Percentiles rank a stretch among this genome's conserved stretches.
Evolutionary conservation across 2,329 filamentous ascomycete species (phyloP).

Genomic region (Diplodia scrobiculata): DNA sequence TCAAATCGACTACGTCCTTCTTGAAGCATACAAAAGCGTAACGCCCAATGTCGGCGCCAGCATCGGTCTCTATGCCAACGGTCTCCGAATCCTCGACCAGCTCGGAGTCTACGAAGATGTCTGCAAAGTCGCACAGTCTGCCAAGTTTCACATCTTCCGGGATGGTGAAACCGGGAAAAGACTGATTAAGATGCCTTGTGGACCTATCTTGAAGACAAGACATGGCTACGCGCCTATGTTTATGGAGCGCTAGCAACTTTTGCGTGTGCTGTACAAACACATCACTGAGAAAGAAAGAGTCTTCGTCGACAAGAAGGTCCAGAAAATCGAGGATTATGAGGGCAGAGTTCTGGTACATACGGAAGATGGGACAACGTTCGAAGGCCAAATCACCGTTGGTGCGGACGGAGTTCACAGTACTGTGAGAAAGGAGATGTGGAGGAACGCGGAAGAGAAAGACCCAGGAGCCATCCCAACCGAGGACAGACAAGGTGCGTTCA

Average conservation of each 20-base stretch:
- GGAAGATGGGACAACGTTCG: neutral
- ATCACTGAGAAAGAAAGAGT: conserved; percentile 34
- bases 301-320: conserved; percentile 30
- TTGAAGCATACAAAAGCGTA: conserved; percentile 35
- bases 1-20: conserved; percentile 28
- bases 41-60: conserved; percentile 33
- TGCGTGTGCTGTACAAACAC: conserved; percentile 34
- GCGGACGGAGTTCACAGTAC: conserved; percentile 26
- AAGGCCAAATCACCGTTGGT: conserved; percentile 22
- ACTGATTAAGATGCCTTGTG: neutral
- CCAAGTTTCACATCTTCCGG: conserved; percentile 4
- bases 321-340: neutral
- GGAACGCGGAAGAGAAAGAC: conserved; percentile 1
- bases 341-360: neutral
- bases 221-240: conserved; percentile 29
- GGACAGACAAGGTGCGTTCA: conserved; percentile 6
- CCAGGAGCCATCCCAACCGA: conserved; percentile 2
- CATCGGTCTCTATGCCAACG: conserved; percentile 33
- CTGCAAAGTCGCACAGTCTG: neutral
- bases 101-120: conserved; percentile 19
- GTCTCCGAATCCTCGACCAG: conserved; percentile 28
- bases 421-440: conserved; percentile 28
- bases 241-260: conserved; percentile 23
- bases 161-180: neutral
- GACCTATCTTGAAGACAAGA: conserved; percentile 4